Percentiles rank a stretch among this genome's conserved stretches.
Evolutionary conservation across 2,329 filamentous ascomycete genomes (phyloP).

Genomic region (Monilinia polystroma): DNA sequence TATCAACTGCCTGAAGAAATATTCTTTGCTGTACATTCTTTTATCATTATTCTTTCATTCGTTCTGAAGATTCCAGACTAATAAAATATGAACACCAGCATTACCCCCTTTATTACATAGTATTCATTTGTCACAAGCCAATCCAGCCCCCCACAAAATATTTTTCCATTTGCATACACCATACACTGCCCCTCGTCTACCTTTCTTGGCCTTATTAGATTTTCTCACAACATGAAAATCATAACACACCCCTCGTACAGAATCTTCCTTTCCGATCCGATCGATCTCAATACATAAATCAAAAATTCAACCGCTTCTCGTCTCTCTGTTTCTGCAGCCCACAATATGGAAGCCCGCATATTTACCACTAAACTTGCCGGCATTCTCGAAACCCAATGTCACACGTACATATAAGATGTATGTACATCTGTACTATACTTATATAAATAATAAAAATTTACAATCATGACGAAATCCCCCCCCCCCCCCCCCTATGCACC

Average conservation of each 20-base stretch:
- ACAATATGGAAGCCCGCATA: constrained; percentile 3
- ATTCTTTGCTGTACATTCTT: neutral
- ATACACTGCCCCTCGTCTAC: constrained; percentile 13
- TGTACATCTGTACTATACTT: neutral
- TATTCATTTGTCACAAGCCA: constrained; percentile 2
- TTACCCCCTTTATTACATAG: neutral
- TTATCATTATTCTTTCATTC: neutral
- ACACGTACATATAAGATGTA: constrained; percentile 3
- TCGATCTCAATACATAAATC: constrained; percentile 20
- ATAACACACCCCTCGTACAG: constrained; percentile 14
- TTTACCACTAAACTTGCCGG: constrained; percentile 4
- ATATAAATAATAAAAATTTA: neutral
- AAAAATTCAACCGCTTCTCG: constrained; percentile 13
- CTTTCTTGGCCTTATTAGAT: neutral
- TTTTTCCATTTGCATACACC: neutral
- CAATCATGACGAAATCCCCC: neutral
- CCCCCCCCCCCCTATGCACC: neutral
- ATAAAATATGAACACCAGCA: neutral
- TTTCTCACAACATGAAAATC: neutral
- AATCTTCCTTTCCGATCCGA: constrained; percentile 22
- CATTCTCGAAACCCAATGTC: constrained; percentile 10
- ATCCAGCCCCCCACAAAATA: constrained; percentile 2
- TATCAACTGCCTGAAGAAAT: neutral
- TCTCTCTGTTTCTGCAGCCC: constrained; percentile 12
- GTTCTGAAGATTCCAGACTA: neutral